Evolutionary conservation across 495 filamentous ascomycete genomes (phyloP), one percentile per base, ranked within the genome.

Genomic region (Amphirosellinia nigrospora): DNA sequence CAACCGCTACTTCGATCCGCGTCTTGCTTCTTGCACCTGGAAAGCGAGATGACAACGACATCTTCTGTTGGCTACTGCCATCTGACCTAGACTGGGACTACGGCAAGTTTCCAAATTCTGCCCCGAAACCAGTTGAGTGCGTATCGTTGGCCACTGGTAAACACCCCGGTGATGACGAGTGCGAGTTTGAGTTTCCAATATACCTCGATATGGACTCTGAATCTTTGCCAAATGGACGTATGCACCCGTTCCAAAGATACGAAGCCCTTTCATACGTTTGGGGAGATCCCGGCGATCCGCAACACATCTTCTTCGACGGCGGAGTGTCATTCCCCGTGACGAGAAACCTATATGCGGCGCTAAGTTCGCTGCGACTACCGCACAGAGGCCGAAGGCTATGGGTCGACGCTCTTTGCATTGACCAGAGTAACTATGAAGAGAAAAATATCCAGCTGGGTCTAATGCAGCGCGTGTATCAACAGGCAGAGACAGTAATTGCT

Each of bases 391-490:
- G 62, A 43, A 65, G 23, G n/a, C 13, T 75, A 13, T 75, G 71
- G 71, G 68, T 73, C 26, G 72, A 76, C 67, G 65, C 72, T 2
- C 38, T 76, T 11, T 74, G 72, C 59, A 76, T 76, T n/a, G 39
- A 76, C 69, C 74, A 76, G 56, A 48, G 45, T 3, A 55, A 74
- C 59, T 39, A 43, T 26, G 38, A 26, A 11, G 73, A 75, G 48
- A 45, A 63, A 13, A 69, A 50, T 2, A n/a, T 43, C 0, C 73
- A 75, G 38, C 45, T 75, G 28, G 38, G 16, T 10, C 59, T 68
- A 30, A 73, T 75, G 73, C 23, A 43, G 11, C 30, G 64, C 19
- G 71, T 76, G 53, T 76, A 76, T 36, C 32, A 61, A 30, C 48
- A 66, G 34, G 66, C 73, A 21, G 43, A 53, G 34, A 48, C 52